Evolutionary conservation across 192 early-diverging fungal species (phyloP), one percentile per base, ranked within the genome.

Genomic region (Entrophospora sp.): DNA sequence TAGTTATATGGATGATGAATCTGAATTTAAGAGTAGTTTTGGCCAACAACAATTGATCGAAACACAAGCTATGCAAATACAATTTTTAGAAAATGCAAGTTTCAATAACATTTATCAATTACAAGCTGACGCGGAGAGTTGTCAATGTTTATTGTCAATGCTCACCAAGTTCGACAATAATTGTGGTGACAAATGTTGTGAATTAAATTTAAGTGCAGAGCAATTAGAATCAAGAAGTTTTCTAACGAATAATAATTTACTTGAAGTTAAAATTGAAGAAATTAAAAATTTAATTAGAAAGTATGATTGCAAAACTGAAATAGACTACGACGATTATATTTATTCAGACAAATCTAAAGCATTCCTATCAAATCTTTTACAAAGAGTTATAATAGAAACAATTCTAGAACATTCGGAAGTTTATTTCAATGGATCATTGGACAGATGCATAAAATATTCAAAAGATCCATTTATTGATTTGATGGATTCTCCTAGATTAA

Each of bases 21-120:
- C 31, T 55, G n/a, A n/a, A n/a, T n/a, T n/a, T n/a, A n/a, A n/a
- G n/a, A n/a, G n/a, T n/a, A n/a, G n/a, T n/a, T n/a, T n/a, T n/a
- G n/a, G n/a, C n/a, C n/a, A n/a, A n/a, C 52, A 55, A 55, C 52
- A 55, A 35, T 20, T 55, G 16, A 55, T 55, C 34, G 52, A 55
- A 35, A 18, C 52, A 20, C 52, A 55, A 55, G 30, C 14, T 13
- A 55, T 55, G 5, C 52, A 55, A 55, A 55, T 55, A 4, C 31
- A 34, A 25, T 55, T 55, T 34, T 31, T 55, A 16, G 52, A 55
- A 34, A 32, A 36, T 34, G 28, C 52, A 18, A 55, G 34, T 55
- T 55, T 55, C 34, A 55, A 55, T 55, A 55, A 55, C 34, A 31
- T 55, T 35, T 16, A 20, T 20, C 52, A 55, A 55, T 34, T 55